phyloP scores from a whole-genome alignment of 2,329 filamentous ascomycete species.

The Xylariales sp. region DNA sequence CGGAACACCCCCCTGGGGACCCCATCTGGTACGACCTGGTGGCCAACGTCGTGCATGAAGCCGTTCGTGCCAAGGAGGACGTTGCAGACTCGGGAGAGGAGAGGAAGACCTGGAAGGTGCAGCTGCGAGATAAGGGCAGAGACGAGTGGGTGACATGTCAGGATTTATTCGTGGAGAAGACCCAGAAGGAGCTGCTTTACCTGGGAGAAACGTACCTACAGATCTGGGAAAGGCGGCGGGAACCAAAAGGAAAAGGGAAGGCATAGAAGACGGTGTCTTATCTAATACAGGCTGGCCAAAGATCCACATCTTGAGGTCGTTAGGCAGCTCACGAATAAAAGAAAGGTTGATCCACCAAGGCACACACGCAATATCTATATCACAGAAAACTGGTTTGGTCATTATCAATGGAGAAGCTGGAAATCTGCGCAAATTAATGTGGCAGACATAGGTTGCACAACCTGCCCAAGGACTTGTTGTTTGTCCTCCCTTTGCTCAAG shows the following conservation, averaged over 20 bases:
- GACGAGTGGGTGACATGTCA: slow-evolving; percentile 92
- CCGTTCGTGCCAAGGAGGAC: slow-evolving; percentile 70
- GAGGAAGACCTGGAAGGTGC: slow-evolving; percentile 88
- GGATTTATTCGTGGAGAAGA: slow-evolving; percentile 87
- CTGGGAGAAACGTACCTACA: slow-evolving; percentile 93
- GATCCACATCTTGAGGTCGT: no score
- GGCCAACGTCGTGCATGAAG: slow-evolving; percentile 89
- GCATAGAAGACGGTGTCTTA: slow-evolving; percentile 1
- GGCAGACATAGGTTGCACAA: no score
- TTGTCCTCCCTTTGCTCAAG: no score
- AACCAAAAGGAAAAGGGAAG: slow-evolving; percentile 32
- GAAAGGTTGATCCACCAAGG: no score
- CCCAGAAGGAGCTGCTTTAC: slow-evolving; percentile 84
- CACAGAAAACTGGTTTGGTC: no score
- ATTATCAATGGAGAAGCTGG: no score
- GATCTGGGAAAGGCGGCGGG: slow-evolving; percentile 85
- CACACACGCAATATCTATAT: no score
- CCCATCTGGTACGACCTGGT: slow-evolving; percentile 94
- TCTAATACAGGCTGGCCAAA: neutral
- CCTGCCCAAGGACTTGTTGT: no score
- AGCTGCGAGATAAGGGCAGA: slow-evolving; percentile 74
- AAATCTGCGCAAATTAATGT: no score
- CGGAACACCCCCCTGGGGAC: slow-evolving; percentile 65
- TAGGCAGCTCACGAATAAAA: no score
- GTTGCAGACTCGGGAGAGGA: slow-evolving; percentile 88